Conservation (phyloP, 169 alveolate genomes). For the Plasmodium inui region DNA sequence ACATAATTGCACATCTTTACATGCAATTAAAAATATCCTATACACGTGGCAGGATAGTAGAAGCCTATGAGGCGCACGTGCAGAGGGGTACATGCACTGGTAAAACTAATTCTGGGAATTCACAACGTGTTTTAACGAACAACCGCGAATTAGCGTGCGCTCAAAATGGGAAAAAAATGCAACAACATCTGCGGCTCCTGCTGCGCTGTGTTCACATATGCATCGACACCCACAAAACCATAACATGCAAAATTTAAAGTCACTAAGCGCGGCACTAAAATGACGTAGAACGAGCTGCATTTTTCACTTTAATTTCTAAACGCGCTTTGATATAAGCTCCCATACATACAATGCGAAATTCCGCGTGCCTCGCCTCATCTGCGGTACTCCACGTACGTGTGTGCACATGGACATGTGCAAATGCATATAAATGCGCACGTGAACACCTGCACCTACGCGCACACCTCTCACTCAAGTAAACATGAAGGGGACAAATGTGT, state of each 20-base stretch:
- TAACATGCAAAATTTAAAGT: conserved; percentile 9
- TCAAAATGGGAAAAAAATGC: neutral
- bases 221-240: neutral
- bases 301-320: conserved; percentile 14
- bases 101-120: neutral
- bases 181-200: neutral
- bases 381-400: neutral
- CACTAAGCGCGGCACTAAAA: conserved; percentile 17
- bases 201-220: neutral
- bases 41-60: neutral
- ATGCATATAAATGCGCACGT: neutral
- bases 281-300: neutral
- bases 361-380: neutral
- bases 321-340: conserved; percentile 1
- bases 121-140: conserved; percentile 32
- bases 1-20: conserved; percentile 17
- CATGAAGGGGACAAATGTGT: neutral
- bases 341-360: conserved; percentile 1
- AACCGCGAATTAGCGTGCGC: conserved; percentile 24
- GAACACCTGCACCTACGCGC: neutral
- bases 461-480: neutral
- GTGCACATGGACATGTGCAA: neutral
- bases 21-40: conserved; percentile 27
- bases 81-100: neutral
- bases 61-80: neutral